Base-by-base conservation (phyloP, 257 asterid genomes). In the Haberlea rhodopensis region DNA sequence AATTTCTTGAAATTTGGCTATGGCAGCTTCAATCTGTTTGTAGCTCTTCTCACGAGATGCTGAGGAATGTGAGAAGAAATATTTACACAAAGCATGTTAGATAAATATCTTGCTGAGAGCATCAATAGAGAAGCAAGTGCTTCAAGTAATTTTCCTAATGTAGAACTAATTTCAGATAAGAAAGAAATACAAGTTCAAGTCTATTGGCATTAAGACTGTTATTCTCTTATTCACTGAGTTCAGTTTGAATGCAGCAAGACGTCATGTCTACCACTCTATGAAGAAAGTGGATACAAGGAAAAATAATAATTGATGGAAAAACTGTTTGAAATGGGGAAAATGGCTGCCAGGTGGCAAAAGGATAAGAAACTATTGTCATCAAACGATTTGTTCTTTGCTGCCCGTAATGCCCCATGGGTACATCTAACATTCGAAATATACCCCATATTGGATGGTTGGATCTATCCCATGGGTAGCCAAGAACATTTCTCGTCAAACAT, bases 21-120 rank as follows among this genome's bases (percentile, higher is more conserved):
- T 72, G 68, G 96, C 99, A 73, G 96, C 96, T 83, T 94, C 99
- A 63, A 94, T 94, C 77, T 94, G 99, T 68, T 83, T 84, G 67
- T 84, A 94, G 73, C 83, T 79, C 84, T 75, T 87, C 77, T 90
- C 99, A 22, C 96, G 91, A 60, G 95, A 90, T 78, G 90, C 99
- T 94, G 96, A 57, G 58, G 73, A 67, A 72, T 73, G 9, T 27
- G 76, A 75, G 71, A 67, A 71, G 53, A 63, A 73, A 53, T 34
- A 23, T 40, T 67, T 64, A 67, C 68, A 69, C 45, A 62, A n/a
- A 59, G 58, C 52, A 63, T 34, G 59, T 20, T 55, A 21, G 48
- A 40, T 40, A 40, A 34, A 40, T 40, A 11, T 0, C 48, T 40
- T 3, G 48, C 48, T 6, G 13, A 40, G 48, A 40, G 6, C 13